Conservation (phyloP, 2,329 filamentous ascomycete genomes). For the Lasiodiplodia citricola region DNA sequence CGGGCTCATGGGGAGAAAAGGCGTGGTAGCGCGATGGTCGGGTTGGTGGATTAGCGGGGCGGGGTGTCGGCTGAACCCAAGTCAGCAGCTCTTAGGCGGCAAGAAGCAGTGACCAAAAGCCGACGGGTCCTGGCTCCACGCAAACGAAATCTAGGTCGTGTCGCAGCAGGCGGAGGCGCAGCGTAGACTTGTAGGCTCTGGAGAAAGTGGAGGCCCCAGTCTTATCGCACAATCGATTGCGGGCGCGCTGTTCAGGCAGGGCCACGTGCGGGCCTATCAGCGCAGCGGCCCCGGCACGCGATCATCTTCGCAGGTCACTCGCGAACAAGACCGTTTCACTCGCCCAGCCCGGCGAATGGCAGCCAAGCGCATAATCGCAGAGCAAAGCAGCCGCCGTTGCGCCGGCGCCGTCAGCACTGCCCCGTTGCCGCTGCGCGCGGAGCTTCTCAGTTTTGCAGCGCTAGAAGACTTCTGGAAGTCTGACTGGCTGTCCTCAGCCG, state of each 20-base stretch:
- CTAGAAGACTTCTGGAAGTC: conserved; percentile 23
- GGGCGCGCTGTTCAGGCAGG: neutral
- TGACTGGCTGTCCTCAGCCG: conserved; percentile 17
- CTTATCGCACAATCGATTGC: conserved; percentile 24
- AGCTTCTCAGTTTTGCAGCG: neutral
- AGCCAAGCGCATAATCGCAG: neutral
- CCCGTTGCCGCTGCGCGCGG: conserved; percentile 1
- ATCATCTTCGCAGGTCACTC: conserved; percentile 13
- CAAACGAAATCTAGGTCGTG: neutral
- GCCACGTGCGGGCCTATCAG: conserved; percentile 13
- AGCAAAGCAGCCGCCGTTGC: neutral
- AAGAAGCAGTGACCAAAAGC: neutral
- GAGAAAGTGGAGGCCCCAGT: neutral
- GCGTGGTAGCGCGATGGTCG: neutral
- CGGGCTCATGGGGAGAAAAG: conserved; percentile 18
- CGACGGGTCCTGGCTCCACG: neutral
- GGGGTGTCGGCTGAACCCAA: neutral
- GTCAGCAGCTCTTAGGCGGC: neutral
- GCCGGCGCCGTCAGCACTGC: neutral
- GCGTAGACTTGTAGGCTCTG: neutral
- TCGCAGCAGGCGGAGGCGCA: neutral
- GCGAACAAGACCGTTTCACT: conserved; percentile 13
- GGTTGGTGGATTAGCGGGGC: conserved; percentile 6
- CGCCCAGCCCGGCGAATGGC: conserved; percentile 11
- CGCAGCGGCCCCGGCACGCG: conserved; percentile 17